Evolutionary conservation across 148 eudicot genomes (phyloP).

Genomic region (Rhododendron simsii): DNA sequence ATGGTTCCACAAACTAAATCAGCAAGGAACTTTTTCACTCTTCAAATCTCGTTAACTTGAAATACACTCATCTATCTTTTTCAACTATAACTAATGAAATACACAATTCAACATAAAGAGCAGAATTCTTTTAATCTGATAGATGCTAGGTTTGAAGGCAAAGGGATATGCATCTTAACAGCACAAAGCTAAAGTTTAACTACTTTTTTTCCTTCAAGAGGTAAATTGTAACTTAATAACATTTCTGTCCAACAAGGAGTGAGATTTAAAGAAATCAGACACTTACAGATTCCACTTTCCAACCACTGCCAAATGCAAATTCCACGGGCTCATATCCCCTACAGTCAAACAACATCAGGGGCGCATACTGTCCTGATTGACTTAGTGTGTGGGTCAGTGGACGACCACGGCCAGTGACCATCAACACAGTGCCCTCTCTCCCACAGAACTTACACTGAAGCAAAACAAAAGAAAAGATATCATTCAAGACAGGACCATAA

Average conservation of each 20-base stretch:
- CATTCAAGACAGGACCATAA: background rate
- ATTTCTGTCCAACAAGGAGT: background rate
- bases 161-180: background rate
- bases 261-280: background rate
- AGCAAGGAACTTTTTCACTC: background rate
- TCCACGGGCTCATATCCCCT: conserved; percentile 82
- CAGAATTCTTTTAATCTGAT: background rate
- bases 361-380: conserved; percentile 45
- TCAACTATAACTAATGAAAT: background rate
- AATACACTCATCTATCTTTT: background rate
- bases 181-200: background rate
- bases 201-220: background rate
- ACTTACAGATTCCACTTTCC: conserved; percentile 87
- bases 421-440: conserved; percentile 66
- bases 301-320: conserved; percentile 60
- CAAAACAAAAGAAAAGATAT: conserved; percentile 23
- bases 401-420: conserved; percentile 53
- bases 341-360: conserved; percentile 83
- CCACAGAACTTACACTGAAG: conserved; percentile 83
- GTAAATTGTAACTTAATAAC: background rate
- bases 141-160: background rate
- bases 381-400: conserved; percentile 52
- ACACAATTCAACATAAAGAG: background rate
- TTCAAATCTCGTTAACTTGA: background rate
- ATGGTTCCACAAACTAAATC: background rate